Percentiles rank a stretch among this genome's conserved stretches.
Evolutionary conservation across 164 flowering plant genomes (phyloP).

Genomic region (Vitis cinerea): DNA sequence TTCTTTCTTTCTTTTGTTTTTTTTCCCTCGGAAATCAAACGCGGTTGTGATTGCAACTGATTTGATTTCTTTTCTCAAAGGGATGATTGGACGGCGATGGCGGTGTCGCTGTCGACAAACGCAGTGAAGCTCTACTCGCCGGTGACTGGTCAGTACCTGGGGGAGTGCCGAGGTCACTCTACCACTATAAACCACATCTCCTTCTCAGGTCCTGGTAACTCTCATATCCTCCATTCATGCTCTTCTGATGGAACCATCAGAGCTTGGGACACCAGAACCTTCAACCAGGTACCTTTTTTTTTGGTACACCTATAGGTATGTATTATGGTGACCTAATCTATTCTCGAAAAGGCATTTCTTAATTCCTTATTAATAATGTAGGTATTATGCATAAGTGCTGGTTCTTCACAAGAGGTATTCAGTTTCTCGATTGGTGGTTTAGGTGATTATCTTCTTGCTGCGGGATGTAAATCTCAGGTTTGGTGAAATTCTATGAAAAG

Average conservation of each 20-base stretch:
- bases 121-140: slow-evolving; percentile 83
- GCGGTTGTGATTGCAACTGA: background rate
- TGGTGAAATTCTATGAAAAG: background rate
- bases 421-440: slow-evolving; percentile 87
- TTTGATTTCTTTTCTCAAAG: slow-evolving; percentile 27
- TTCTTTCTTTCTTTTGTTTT: slow-evolving; percentile 1
- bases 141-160: slow-evolving; percentile 70
- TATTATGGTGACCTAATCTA: no score
- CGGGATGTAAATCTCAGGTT: slow-evolving; percentile 87
- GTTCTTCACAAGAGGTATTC: slow-evolving; percentile 67
- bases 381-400: slow-evolving; percentile 64
- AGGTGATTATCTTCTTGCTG: slow-evolving; percentile 71
- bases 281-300: slow-evolving; percentile 49
- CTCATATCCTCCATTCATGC: slow-evolving; percentile 65
- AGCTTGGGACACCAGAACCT: slow-evolving; percentile 83
- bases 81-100: slow-evolving; percentile 72
- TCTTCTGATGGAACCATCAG: slow-evolving; percentile 85
- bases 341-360: background rate
- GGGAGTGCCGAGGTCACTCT: slow-evolving; percentile 84
- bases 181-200: slow-evolving; percentile 65
- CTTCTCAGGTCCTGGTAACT: slow-evolving; percentile 45
- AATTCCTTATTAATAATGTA: slow-evolving; percentile 21
- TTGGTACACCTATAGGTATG: background rate
- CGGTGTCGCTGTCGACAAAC: slow-evolving; percentile 82
- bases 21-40: background rate